phyloP scores from a whole-genome alignment of 768 basidiomycete genomes.

The Mycena galopus region DNA sequence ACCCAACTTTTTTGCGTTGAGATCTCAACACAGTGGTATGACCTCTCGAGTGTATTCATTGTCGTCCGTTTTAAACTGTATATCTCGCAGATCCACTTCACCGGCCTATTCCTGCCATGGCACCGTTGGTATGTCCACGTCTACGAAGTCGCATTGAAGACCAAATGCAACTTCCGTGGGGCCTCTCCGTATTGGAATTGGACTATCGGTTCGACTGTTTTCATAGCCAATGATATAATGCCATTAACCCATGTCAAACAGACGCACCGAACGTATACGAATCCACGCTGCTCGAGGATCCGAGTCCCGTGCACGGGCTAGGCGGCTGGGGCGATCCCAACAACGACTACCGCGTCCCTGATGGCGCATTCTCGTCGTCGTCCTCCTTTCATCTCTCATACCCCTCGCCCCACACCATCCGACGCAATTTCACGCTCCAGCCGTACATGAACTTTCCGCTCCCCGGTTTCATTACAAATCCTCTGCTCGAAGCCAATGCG shows the following conservation, averaged over 20 bases:
- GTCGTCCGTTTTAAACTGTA: not conserved
- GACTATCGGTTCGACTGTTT: not conserved
- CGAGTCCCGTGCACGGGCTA: constrained; percentile 31
- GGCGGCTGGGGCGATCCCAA: constrained; percentile 41
- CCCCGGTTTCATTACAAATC: constrained; percentile 31
- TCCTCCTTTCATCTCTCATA: constrained; percentile 42
- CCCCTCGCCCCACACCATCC: constrained; percentile 48
- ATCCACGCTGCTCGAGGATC: constrained; percentile 36
- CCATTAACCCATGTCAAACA: not conserved
- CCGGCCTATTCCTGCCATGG: constrained; percentile 32
- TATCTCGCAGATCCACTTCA: constrained; percentile 14
- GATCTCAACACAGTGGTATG: not conserved
- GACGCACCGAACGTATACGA: constrained; percentile 31
- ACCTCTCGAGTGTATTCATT: not conserved
- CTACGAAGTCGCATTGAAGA: constrained; percentile 18
- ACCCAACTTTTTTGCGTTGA: not conserved
- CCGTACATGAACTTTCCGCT: constrained; percentile 39
- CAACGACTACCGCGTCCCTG: constrained; percentile 37
- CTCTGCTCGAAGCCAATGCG: constrained; percentile 39
- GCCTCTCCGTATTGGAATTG: constrained; percentile 25
- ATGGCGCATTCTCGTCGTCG: constrained; percentile 45
- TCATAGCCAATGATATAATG: constrained; percentile 8
- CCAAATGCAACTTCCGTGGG: constrained; percentile 20
- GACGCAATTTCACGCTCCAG: constrained; percentile 50
- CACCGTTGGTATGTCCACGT: constrained; percentile 31